Evolutionary conservation across 2,329 filamentous ascomycete genomes (phyloP).

Genomic region (Arthrobotrys pseudoclavata): DNA sequence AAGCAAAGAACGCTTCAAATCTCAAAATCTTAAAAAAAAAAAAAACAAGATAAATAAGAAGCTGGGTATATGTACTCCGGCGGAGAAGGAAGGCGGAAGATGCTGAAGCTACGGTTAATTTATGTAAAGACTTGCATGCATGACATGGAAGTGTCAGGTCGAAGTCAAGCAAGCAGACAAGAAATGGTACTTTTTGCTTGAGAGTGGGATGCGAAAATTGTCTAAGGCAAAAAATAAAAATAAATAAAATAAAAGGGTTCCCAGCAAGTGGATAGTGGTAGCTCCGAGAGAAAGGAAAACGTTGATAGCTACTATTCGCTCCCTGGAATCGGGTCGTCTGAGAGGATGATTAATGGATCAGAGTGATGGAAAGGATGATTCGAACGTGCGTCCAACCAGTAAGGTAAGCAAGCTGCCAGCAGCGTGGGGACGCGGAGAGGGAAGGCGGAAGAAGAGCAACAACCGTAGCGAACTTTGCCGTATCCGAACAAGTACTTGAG

Average conservation of each 20-base stretch:
- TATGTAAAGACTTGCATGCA: slow-evolving; percentile 23
- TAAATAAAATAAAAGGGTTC: slow-evolving; percentile 21
- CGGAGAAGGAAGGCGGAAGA: not conserved
- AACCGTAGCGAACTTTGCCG: slow-evolving; percentile 1
- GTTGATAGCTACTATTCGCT: slow-evolving; percentile 55
- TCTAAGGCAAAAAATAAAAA: slow-evolving; percentile 53
- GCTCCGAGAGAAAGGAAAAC: slow-evolving; percentile 17
- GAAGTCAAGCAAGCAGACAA: slow-evolving; percentile 15
- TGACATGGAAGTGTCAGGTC: slow-evolving; percentile 21
- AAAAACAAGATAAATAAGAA: slow-evolving; percentile 6
- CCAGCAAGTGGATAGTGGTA: slow-evolving; percentile 10
- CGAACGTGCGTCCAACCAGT: slow-evolving; percentile 58
- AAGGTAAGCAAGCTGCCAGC: slow-evolving; percentile 47
- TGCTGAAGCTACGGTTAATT: slow-evolving; percentile 17
- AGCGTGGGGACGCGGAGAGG: slow-evolving; percentile 36
- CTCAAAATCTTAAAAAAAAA: not conserved
- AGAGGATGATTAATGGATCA: not conserved
- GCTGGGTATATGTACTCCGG: slow-evolving; percentile 1
- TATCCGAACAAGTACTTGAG: not conserved
- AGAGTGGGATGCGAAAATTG: slow-evolving; percentile 39
- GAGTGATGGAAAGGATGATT: slow-evolving; percentile 33
- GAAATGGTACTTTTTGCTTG: slow-evolving; percentile 10
- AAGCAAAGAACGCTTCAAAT: not conserved
- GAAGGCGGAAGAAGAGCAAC: slow-evolving; percentile 21
- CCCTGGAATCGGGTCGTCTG: slow-evolving; percentile 16